Conservation (phyloP, 1,284 basidiomycete species). For the Naganishia sp. region DNA sequence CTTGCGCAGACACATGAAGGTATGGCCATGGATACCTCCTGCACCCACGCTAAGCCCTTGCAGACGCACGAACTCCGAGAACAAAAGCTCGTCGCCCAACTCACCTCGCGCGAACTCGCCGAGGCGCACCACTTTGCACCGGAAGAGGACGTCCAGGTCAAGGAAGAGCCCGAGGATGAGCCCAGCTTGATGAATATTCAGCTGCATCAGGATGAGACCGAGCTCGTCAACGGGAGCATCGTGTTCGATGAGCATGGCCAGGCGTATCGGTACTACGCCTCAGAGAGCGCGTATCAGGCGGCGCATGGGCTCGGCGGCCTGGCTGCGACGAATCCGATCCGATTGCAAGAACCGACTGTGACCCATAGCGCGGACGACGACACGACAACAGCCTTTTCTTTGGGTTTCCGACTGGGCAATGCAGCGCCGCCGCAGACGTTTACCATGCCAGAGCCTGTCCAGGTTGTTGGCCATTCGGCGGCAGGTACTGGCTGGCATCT, state of each 20-base stretch:
- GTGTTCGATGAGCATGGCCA: conserved; percentile 17
- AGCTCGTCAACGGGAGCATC: conserved; percentile 23
- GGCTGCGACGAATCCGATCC: not conserved
- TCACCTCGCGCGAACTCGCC: not conserved
- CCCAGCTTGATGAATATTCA: not conserved
- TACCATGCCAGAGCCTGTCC: not conserved
- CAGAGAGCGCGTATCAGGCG: conserved; percentile 17
- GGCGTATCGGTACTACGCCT: conserved; percentile 23
- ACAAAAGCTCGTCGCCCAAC: conserved; percentile 1
- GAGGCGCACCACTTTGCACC: conserved; percentile 1
- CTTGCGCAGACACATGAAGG: conserved; percentile 62
- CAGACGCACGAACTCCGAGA: conserved; percentile 12
- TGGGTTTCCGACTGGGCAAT: conserved; percentile 7
- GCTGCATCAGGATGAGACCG: conserved; percentile 4
- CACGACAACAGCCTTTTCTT: not conserved
- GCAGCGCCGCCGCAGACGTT: conserved; percentile 2
- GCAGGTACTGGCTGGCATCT: no score
- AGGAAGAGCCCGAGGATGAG: conserved; percentile 11
- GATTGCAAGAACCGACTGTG: not conserved
- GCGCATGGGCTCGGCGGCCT: not conserved
- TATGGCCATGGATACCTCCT: conserved; percentile 27
- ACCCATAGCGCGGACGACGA: not conserved
- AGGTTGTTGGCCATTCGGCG: not conserved
- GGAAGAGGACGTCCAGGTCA: not conserved
- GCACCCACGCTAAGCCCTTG: not conserved